Conservation (phyloP, 208 protist species). For the Acanthamoeba sp. region DNA sequence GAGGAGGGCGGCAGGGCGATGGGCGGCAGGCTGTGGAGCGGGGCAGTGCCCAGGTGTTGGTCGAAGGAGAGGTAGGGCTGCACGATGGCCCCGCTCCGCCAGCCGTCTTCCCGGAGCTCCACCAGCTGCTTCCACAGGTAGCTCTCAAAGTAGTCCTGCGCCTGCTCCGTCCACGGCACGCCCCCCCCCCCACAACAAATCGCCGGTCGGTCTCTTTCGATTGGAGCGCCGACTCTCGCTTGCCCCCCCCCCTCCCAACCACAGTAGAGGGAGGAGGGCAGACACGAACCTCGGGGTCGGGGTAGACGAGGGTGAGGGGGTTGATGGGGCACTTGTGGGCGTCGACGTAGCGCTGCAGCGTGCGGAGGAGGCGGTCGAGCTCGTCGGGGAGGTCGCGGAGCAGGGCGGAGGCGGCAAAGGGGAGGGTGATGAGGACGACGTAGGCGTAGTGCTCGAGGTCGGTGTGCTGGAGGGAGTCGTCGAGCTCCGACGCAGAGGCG, state of each 20-base stretch:
- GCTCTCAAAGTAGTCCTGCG: not conserved
- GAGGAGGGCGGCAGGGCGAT: not conserved
- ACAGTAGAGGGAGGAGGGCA: no score
- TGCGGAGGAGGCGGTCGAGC: not conserved
- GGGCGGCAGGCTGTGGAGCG: not conserved
- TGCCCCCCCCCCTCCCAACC: no score
- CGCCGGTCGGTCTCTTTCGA: no score
- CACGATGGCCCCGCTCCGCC: not conserved
- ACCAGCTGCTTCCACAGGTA: not conserved
- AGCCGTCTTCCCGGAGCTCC: not conserved
- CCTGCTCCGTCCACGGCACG: not conserved
- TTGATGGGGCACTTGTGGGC: conserved; percentile 30
- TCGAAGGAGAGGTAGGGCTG: not conserved
- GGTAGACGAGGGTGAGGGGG: not conserved
- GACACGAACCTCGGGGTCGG: not conserved
- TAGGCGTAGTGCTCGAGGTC: conserved; percentile 1
- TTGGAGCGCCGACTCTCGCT: no score
- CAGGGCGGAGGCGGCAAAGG: not conserved
- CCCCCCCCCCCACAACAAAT: no score
- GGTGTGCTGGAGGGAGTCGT: not conserved
- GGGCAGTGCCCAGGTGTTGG: not conserved
- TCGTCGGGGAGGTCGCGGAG: not conserved
- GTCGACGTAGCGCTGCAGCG: not conserved
- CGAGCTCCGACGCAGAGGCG: not conserved
- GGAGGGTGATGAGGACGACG: not conserved